Conservation (phyloP, 371 early-diverging fungal genomes). For the Quaeritorhiza haematococci region DNA sequence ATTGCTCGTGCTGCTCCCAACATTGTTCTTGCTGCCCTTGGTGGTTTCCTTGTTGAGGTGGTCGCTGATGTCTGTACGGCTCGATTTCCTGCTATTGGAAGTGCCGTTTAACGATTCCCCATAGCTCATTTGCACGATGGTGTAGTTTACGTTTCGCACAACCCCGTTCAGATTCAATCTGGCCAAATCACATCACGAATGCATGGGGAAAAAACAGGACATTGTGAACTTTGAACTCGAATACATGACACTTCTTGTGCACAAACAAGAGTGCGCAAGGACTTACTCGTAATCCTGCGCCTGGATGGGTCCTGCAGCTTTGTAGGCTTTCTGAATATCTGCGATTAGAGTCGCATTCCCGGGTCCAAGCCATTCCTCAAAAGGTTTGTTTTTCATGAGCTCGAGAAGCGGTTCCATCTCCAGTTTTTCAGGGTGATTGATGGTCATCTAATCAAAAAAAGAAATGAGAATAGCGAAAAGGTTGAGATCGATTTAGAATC, state of each 20-base stretch:
- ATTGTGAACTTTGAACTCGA: too few relatives aligned
- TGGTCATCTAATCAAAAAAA: constrained; percentile 17
- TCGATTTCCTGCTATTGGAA: not conserved
- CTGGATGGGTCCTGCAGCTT: constrained; percentile 13
- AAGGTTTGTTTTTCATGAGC: constrained; percentile 25
- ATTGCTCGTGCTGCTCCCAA: too few relatives aligned
- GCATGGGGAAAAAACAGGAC: too few relatives aligned
- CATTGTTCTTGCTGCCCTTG: not conserved
- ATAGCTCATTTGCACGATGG: constrained; percentile 18
- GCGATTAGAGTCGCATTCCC: constrained; percentile 24
- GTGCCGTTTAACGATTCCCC: too few relatives aligned
- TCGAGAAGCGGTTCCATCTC: constrained; percentile 13
- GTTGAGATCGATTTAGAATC: not conserved
- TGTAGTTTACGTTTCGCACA: constrained; percentile 21
- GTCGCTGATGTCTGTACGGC: not conserved
- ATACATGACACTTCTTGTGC: too few relatives aligned
- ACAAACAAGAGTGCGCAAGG: too few relatives aligned
- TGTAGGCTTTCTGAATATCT: constrained; percentile 28
- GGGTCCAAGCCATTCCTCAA: constrained; percentile 38
- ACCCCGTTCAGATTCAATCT: constrained; percentile 12
- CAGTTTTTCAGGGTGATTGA: constrained; percentile 30
- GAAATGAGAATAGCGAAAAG: not conserved
- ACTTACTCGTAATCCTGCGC: constrained; percentile 24
- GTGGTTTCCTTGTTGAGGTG: not conserved
- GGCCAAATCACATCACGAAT: too few relatives aligned